phyloP scores from a whole-genome alignment of 2,329 filamentous ascomycete species.

The Fusarium sp. region DNA sequence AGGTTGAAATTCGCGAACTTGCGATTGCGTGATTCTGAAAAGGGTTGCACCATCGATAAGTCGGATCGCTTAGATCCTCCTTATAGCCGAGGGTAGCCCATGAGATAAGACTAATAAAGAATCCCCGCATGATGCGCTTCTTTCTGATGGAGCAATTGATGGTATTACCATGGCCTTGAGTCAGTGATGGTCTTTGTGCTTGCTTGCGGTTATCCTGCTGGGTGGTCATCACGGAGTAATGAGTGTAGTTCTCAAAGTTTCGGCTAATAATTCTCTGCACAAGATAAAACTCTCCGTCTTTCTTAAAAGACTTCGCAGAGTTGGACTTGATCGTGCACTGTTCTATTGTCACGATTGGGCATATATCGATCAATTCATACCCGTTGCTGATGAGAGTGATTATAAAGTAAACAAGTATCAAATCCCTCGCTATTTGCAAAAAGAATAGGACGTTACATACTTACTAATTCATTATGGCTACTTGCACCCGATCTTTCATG shows the following conservation, averaged over 20 bases:
- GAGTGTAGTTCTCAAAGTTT: too few species aligned
- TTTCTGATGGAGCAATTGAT: neutral
- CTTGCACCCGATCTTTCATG: neutral
- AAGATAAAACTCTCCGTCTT: too few species aligned
- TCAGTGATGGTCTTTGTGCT: neutral
- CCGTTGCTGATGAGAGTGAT: too few species aligned
- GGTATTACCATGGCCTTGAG: neutral
- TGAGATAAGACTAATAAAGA: neutral
- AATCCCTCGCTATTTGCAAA: neutral
- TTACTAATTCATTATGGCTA: too few species aligned
- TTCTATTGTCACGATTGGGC: neutral
- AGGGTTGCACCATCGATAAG: constrained; percentile 43
- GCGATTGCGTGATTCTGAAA: constrained; percentile 44
- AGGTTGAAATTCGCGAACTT: constrained; percentile 8
- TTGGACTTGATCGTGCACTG: too few species aligned
- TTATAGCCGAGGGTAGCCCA: constrained; percentile 2
- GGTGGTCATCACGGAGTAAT: too few species aligned
- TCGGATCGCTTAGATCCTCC: constrained; percentile 5
- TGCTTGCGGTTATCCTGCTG: neutral
- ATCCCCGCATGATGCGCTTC: constrained; percentile 6
- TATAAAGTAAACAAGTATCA: neutral
- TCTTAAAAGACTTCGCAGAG: too few species aligned
- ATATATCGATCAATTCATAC: too few species aligned
- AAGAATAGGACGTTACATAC: too few species aligned
- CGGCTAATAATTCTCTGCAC: too few species aligned